Conservation (phyloP, 1,284 basidiomycete species). For the Irpex sp. region DNA sequence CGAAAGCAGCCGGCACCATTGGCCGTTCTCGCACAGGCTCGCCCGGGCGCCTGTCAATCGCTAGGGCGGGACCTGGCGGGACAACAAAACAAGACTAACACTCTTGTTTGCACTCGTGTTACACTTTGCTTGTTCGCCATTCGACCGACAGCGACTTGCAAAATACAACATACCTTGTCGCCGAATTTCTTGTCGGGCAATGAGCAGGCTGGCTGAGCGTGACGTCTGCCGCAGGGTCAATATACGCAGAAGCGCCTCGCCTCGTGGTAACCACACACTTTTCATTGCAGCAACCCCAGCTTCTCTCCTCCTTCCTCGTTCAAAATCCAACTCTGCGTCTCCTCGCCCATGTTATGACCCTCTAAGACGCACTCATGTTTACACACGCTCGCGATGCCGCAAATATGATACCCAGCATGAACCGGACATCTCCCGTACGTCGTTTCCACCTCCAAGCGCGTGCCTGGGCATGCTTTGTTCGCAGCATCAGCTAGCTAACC, state of each 20-base stretch:
- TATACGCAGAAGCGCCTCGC: background rate
- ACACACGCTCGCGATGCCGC: background rate
- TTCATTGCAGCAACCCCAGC: background rate
- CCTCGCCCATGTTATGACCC: background rate
- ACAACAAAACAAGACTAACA: background rate
- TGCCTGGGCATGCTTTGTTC: background rate
- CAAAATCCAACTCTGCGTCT: background rate
- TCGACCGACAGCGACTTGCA: background rate
- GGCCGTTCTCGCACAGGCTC: background rate
- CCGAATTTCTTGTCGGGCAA: background rate
- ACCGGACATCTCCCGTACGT: background rate
- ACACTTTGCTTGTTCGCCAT: background rate
- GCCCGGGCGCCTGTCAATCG: background rate
- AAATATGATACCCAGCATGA: background rate
- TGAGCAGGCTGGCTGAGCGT: background rate
- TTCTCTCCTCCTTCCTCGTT: background rate
- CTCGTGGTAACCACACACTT: slow-evolving; percentile 1
- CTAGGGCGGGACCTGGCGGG: background rate
- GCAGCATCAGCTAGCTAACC: background rate
- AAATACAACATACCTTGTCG: background rate
- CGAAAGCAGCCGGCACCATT: background rate
- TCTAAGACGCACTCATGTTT: background rate
- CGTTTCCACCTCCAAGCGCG: background rate
- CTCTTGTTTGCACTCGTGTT: background rate
- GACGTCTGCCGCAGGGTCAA: background rate